These are phyloP conservation scores for Apophysomyces elegans DNA, from an alignment of 371 early-diverging fungal genomes.

Conservation along the genomic window DNA sequence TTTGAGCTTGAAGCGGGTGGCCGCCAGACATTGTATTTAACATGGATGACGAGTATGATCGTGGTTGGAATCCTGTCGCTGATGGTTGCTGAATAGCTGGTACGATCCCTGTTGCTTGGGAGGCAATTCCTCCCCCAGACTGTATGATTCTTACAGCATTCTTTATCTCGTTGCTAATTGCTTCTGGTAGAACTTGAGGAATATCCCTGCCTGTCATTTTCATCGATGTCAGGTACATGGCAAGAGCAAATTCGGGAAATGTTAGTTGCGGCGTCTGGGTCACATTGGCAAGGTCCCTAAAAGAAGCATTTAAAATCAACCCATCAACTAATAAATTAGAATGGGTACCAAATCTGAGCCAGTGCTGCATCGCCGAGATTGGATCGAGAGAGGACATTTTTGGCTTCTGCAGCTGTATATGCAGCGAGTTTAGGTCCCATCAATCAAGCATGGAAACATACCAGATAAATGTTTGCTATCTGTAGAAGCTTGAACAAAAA, in stretches of 20 bases:
- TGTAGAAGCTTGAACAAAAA: slow-evolving; percentile 44
- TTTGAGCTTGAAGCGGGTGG: slow-evolving; percentile 14
- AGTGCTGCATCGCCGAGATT: slow-evolving; percentile 49
- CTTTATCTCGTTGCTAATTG: slow-evolving; percentile 40
- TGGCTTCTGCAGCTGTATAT: slow-evolving; percentile 40
- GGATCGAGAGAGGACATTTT: slow-evolving; percentile 49
- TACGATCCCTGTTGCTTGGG: slow-evolving; percentile 19
- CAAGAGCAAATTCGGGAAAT: slow-evolving; percentile 64
- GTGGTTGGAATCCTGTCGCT: slow-evolving; percentile 15
- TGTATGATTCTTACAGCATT: slow-evolving; percentile 34
- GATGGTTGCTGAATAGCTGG: slow-evolving; percentile 14
- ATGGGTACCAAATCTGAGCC: slow-evolving; percentile 49
- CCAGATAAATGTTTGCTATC: slow-evolving; percentile 38
- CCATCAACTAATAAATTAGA: not conserved
- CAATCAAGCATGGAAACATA: slow-evolving; percentile 17
- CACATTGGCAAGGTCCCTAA: slow-evolving; percentile 54
- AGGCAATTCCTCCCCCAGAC: slow-evolving; percentile 10
- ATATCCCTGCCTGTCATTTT: slow-evolving; percentile 53
- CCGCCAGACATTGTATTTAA: slow-evolving; percentile 12
- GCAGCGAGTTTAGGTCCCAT: not conserved
- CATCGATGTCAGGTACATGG: slow-evolving; percentile 62
- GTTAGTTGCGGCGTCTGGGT: slow-evolving; percentile 52
- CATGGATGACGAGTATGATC: slow-evolving; percentile 24
- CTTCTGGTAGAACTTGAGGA: slow-evolving; percentile 43
- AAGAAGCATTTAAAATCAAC: not conserved